Evolutionary conservation across 768 basidiomycete species (phyloP).

Genomic region (Sutorius australiensis): DNA sequence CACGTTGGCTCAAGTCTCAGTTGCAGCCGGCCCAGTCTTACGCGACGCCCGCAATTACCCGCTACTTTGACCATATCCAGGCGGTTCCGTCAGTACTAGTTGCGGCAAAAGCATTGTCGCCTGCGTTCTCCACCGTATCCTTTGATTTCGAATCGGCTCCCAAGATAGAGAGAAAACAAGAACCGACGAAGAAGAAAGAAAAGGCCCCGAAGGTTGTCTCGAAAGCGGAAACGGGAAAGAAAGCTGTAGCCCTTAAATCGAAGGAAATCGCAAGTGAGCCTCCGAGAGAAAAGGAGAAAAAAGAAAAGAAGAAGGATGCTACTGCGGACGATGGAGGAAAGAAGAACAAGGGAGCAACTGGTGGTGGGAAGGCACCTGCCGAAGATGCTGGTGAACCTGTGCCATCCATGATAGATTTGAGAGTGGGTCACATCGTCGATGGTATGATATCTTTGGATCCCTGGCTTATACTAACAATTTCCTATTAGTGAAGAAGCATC

Average conservation of each 20-base stretch:
- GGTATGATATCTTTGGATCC: conserved; percentile 45
- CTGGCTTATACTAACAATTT: conserved; percentile 2
- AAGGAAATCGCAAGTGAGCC: conserved; percentile 39
- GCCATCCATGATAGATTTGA: conserved; percentile 96
- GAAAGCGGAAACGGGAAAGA: conserved; percentile 23
- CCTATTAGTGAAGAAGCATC: conserved; percentile 82
- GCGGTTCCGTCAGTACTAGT: conserved; percentile 57
- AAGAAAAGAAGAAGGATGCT: conserved; percentile 58
- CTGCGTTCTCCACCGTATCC: conserved; percentile 51
- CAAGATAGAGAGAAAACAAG: conserved; percentile 63
- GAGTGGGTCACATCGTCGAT: conserved; percentile 90
- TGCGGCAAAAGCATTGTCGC: conserved; percentile 48
- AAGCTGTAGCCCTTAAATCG: conserved; percentile 28
- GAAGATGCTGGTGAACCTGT: conserved; percentile 78
- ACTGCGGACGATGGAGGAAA: conserved; percentile 28
- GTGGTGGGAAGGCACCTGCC: conserved; percentile 32
- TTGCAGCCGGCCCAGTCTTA: conserved; percentile 72
- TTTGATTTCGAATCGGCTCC: conserved; percentile 81
- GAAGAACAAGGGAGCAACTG: conserved; percentile 40
- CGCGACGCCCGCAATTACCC: conserved; percentile 74
- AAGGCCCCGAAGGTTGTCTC: conserved; percentile 42
- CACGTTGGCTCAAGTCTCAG: conserved; percentile 49
- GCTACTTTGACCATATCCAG: conserved; percentile 96
- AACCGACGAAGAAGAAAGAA: conserved; percentile 75
- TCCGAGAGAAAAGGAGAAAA: conserved; percentile 31